phyloP scores from a whole-genome alignment of 768 basidiomycete genomes.

The Multifurca ochricompacta region DNA sequence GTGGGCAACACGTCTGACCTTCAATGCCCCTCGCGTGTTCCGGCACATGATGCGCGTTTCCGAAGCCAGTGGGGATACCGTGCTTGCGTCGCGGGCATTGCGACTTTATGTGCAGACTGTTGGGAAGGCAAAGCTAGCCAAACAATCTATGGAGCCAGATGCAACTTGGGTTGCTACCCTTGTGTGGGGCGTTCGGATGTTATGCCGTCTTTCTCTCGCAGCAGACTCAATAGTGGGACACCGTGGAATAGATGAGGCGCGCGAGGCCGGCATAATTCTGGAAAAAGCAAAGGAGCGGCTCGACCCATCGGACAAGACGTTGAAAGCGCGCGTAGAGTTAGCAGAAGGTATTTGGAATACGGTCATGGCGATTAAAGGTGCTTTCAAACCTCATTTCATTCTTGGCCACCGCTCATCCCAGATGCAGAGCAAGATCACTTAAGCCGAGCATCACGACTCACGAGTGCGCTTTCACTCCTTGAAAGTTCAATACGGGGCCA shows the following conservation, averaged over 20 bases:
- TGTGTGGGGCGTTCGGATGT: conserved; percentile 68
- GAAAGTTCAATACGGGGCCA: conserved; percentile 39
- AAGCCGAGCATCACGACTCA: conserved; percentile 51
- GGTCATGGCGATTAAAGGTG: conserved; percentile 64
- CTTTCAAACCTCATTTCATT: conserved; percentile 8
- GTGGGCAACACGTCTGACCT: conserved; percentile 92
- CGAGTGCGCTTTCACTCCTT: conserved; percentile 46
- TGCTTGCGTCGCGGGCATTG: conserved; percentile 67
- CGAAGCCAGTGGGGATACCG: conserved; percentile 48
- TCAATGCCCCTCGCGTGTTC: conserved; percentile 81
- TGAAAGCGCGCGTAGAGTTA: conserved; percentile 52
- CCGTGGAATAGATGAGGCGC: conserved; percentile 45
- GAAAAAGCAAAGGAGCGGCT: conserved; percentile 53
- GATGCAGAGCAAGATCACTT: conserved; percentile 57
- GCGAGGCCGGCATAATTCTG: conserved; percentile 55
- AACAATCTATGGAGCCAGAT: conserved; percentile 55
- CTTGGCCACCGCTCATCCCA: background rate
- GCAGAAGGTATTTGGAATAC: conserved; percentile 70
- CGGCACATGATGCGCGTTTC: conserved; percentile 78
- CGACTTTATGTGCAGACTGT: conserved; percentile 80
- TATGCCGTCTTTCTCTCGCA: conserved; percentile 45
- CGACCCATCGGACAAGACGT: conserved; percentile 38
- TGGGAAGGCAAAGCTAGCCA: conserved; percentile 69
- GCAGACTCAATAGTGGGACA: conserved; percentile 13
- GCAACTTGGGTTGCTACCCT: conserved; percentile 69